Percentiles rank a stretch among this genome's conserved stretches.
Evolutionary conservation across 1,139 yeast species (phyloP).

Genomic region (Kodamaea arcana): DNA sequence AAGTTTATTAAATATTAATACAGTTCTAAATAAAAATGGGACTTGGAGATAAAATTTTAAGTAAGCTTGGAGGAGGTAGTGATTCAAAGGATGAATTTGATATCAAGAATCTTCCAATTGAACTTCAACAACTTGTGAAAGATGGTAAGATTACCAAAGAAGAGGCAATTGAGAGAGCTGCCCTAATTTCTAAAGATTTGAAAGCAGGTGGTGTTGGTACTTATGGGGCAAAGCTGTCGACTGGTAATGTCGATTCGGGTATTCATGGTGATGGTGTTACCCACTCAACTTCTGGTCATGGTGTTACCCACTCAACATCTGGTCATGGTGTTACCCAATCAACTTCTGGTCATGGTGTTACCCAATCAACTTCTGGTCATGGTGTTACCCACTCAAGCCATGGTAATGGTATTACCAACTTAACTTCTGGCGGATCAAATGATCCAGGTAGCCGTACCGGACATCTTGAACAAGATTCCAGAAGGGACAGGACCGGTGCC

Average conservation of each 20-base stretch:
- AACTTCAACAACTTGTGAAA: slow-evolving; percentile 23
- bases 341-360: background rate
- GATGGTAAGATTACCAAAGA: slow-evolving; percentile 29
- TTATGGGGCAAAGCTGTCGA: too few relatives aligned
- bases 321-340: background rate
- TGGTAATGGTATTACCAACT: background rate
- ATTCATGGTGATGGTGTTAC: background rate
- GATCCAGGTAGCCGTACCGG: background rate
- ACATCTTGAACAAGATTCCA: background rate
- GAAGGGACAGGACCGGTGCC: slow-evolving; percentile 8
- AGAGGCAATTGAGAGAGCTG: slow-evolving; percentile 24
- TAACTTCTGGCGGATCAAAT: background rate
- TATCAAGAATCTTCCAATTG: slow-evolving; percentile 20
- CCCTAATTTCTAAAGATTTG: slow-evolving; percentile 21
- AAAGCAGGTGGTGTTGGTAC: slow-evolving; percentile 9
- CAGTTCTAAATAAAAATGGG: slow-evolving; percentile 26
- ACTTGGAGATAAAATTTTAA: slow-evolving; percentile 31
- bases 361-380: background rate
- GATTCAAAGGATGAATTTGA: slow-evolving; percentile 11
- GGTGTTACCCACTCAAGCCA: background rate
- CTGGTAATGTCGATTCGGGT: slow-evolving; percentile 3
- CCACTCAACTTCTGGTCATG: background rate
- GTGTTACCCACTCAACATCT: background rate
- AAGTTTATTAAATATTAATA: too few relatives aligned
- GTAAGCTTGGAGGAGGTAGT: slow-evolving; percentile 24